Conservation (phyloP, 129 eudicot genomes). For the Apium graveolens region DNA sequence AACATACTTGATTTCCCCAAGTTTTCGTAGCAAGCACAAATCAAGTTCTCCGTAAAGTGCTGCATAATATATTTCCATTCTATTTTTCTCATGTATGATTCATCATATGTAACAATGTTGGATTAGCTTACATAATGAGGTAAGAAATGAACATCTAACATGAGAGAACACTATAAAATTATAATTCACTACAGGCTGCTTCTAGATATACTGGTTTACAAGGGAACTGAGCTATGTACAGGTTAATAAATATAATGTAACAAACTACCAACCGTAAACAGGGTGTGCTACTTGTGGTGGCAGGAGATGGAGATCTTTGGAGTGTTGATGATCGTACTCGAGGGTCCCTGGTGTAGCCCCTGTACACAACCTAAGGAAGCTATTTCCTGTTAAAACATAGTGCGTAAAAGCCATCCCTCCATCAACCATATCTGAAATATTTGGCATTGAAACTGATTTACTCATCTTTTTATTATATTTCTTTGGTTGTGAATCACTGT, state of each 20-base stretch:
- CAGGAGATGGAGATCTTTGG: slow-evolving; percentile 67
- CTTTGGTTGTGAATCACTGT: slow-evolving; percentile 8
- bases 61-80: not conserved
- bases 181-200: slow-evolving; percentile 5
- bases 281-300: slow-evolving; percentile 91
- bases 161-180: not conserved
- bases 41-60: not conserved
- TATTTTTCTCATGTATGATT: not conserved
- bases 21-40: not conserved
- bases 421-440: slow-evolving; percentile 56
- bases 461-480: slow-evolving; percentile 12
- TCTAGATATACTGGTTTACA: slow-evolving; percentile 2
- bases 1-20: not conserved
- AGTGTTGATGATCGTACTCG: slow-evolving; percentile 54
- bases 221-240: not conserved
- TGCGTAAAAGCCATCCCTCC: slow-evolving; percentile 91
- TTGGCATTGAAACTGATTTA: slow-evolving; percentile 68
- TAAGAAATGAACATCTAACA: not conserved
- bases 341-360: slow-evolving; percentile 82
- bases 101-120: not conserved
- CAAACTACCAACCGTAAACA: slow-evolving; percentile 71
- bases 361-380: slow-evolving; percentile 69
- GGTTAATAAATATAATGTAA: not conserved
- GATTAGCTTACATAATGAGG: not conserved
- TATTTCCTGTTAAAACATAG: slow-evolving; percentile 76